Evolutionary conservation across 345 rosid species (phyloP), one percentile per base, ranked within the genome.

Genomic region (Streptanthus diversifolius): DNA sequence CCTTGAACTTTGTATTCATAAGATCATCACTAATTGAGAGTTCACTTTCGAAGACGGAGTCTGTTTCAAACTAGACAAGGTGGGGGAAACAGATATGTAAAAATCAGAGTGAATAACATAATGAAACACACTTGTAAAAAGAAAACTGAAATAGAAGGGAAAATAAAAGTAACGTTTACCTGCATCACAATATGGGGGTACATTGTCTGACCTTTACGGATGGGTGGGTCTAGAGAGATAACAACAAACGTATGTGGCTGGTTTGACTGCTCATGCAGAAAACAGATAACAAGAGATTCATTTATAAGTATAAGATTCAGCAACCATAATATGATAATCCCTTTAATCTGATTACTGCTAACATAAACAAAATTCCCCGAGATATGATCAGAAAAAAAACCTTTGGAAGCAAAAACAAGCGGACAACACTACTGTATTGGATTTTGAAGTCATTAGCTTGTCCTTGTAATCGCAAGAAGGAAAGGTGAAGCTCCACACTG

Each of bases 401-500:
- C 97, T 90, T 95, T 10, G 99, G 99, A 54, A 95, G 99, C 77
- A 95, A 83, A 83, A 95, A 95, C 65, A 95, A 74, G 37, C 99
- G 96, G 76, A 95, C 96, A 75, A 91, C 97, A 63, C 98, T 95
- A 82, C 98, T 91, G 75, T 91, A 91, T 81, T 95, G 99, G 76
- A 95, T 91, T 83, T 95, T 91, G 82, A 95, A 95, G 83, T 95
- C 99, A 77, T 95, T 95, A 64, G 98, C 99, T 84, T 90, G 98
- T 63, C 98, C 99, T 85, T 84, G 92, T 48, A 92, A 86, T 45
- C 93, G 90, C 77, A 95, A 79, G 80, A 95, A 91, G 49, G 99
- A 95, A 36, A 81, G 79, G 80, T 95, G 98, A 79, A 95, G 97
- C 81, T 95, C 98, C 72, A 95, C 98, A 75, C 85, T 90, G 74